Conservation (phyloP, 108 stramenopile species). For the Licmophora abbreviata region DNA sequence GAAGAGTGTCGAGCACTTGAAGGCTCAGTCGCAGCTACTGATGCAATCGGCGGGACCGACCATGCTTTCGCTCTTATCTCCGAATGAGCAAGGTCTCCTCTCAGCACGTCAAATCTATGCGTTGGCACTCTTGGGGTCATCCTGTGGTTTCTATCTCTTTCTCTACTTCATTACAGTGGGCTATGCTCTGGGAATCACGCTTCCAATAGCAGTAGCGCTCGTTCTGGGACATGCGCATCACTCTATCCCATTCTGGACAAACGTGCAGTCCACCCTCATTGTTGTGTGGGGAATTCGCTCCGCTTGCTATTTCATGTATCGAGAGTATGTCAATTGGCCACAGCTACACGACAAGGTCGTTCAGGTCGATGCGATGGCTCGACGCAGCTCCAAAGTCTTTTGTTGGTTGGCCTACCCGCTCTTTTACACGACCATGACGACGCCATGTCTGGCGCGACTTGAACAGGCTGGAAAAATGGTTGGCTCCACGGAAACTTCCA, state of each 20-base stretch:
- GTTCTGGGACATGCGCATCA: slow-evolving; percentile 14
- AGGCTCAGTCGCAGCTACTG: no score
- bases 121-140: slow-evolving; percentile 35
- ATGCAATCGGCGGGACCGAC: no score
- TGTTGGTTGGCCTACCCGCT: slow-evolving; percentile 40
- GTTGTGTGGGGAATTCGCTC: slow-evolving; percentile 41
- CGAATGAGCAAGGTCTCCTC: no score
- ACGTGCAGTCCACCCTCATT: slow-evolving; percentile 32
- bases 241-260: slow-evolving; percentile 5
- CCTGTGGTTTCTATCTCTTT: slow-evolving; percentile 47
- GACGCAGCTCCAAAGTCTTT: slow-evolving; percentile 9
- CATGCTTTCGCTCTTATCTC: no score
- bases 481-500: not conserved
- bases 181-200: slow-evolving; percentile 38
- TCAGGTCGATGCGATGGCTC: slow-evolving; percentile 14
- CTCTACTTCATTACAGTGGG: slow-evolving; percentile 57
- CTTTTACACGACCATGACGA: slow-evolving; percentile 33
- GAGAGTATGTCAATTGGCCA: slow-evolving; percentile 47
- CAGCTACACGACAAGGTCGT: slow-evolving; percentile 33
- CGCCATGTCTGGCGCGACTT: slow-evolving; percentile 31
- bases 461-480: slow-evolving; percentile 6
- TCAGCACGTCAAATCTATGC: no score
- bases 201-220: slow-evolving; percentile 23
- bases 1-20: no score
- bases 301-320: slow-evolving; percentile 31